Conservation (phyloP, 2,329 filamentous ascomycete species). For the Penicillium sp. region DNA sequence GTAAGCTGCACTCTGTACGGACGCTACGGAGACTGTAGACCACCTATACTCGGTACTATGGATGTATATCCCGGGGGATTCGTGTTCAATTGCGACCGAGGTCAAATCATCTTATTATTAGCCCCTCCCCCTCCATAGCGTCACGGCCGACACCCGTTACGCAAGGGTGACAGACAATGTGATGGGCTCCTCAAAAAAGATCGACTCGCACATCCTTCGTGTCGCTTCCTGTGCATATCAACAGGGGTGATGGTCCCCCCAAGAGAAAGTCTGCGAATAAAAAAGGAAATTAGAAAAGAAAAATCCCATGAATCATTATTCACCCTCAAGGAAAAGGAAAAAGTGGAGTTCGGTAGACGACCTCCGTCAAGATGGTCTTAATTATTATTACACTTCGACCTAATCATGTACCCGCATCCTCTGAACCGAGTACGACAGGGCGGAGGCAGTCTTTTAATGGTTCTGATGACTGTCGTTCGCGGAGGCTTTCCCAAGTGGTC, state of each 20-base stretch:
- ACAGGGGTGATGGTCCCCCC: conserved; percentile 18
- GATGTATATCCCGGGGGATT: background rate
- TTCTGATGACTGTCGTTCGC: conserved; percentile 17
- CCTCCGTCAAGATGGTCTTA: conserved; percentile 26
- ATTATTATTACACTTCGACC: conserved; percentile 5
- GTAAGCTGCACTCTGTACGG: background rate
- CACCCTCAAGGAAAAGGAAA: background rate
- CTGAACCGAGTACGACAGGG: conserved; percentile 10
- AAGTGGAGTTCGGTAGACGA: conserved; percentile 25
- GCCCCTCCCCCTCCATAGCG: conserved; percentile 14
- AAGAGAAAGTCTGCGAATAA: background rate
- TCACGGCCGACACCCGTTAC: conserved; percentile 25
- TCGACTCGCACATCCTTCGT: conserved; percentile 26
- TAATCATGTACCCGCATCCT: conserved; percentile 8
- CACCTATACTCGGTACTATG: background rate
- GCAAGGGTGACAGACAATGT: conserved; percentile 36
- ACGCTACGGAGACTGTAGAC: too few relatives aligned
- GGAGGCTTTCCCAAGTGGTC: conserved; percentile 26
- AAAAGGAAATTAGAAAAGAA: background rate
- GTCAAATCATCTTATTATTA: background rate
- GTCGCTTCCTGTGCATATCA: conserved; percentile 19
- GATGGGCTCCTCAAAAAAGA: conserved; percentile 25
- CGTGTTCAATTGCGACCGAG: conserved; percentile 1
- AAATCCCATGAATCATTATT: background rate
- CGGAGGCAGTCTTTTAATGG: background rate